Conservation (phyloP, 2,329 filamentous ascomycete species). For the Fusarium buxicola region DNA sequence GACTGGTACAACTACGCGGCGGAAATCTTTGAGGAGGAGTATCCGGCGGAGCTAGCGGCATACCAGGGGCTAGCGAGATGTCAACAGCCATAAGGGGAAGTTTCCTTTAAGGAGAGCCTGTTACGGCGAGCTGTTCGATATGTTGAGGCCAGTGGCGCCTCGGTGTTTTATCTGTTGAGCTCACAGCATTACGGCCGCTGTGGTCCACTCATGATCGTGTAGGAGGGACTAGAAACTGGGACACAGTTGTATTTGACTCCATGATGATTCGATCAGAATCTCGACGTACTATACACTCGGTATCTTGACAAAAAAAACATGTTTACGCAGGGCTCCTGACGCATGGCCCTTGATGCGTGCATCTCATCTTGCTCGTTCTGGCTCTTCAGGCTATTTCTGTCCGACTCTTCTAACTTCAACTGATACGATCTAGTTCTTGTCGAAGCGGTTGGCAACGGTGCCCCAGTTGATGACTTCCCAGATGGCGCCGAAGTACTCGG, state of each 20-base stretch:
- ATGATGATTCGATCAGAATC: conserved; percentile 24
- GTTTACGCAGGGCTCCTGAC: background rate
- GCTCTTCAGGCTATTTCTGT: background rate
- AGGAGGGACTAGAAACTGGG: background rate
- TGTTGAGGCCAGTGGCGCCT: background rate
- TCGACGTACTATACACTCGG: conserved; percentile 37
- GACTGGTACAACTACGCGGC: conserved; percentile 50
- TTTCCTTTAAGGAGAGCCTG: background rate
- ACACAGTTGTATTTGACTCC: conserved; percentile 19
- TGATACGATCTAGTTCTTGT: conserved; percentile 48
- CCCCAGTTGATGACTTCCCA: conserved; percentile 99
- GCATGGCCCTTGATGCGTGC: conserved; percentile 2
- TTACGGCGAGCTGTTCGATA: background rate
- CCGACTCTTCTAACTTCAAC: background rate
- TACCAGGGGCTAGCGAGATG: conserved; percentile 49
- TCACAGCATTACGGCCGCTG: background rate
- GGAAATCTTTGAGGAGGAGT: conserved; percentile 45
- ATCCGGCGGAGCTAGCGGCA: conserved; percentile 43
- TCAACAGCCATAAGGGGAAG: conserved; percentile 38
- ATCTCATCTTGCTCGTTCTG: background rate
- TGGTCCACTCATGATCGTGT: background rate
- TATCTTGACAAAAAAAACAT: conserved; percentile 36
- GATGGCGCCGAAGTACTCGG: conserved; percentile 91
- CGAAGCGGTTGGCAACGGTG: conserved; percentile 82
- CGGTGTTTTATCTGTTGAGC: background rate